Base-by-base conservation (phyloP, 768 basidiomycete genomes). In the Trametes punicea region DNA sequence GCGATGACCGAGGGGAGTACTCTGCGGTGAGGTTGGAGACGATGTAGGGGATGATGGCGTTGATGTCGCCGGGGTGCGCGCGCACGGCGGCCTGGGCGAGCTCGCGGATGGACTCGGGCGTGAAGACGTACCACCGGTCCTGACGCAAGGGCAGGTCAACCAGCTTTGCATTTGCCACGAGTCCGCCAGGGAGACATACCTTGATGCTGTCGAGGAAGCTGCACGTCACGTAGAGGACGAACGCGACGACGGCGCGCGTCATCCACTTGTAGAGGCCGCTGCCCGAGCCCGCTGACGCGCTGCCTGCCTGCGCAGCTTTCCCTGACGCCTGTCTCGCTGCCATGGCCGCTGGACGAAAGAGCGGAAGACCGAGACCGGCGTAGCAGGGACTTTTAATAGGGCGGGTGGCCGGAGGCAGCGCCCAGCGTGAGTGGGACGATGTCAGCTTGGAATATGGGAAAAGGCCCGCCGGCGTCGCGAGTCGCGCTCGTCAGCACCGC, bases 41-140 rank as follows among this genome's bases (percentile, higher is more conserved):
- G 62, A 98, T 93, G 70, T 93, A 85, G 20, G 80, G 70, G 67
- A 97, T 84, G 76, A 98, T 89, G 29, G 81, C 81, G 11, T 78
- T 67, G 1, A 85, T 83, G 69, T 93, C 78, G 69, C 82, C 78
- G 30, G 82, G 81, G 33, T 83, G 77, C 2, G 78, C 69, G 15
- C 80, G 80, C 69, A 98, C 81, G 45, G 95, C 91, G 8, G 81
- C 78, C 66, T 84, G 76, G 11, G 88, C 82, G 30, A 97, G 81
- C 59, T 82, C 74, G 67, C 95, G 88, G 15, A 98, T 74, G 46
- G 73, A 73, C 3, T 73, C 71, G 2, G 88, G 90, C 65, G 92
- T 83, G 56, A 98, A 81, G 55, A 93, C 83, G 70, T 96, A 98
- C 83, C 88, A 98, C 54, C 83, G 83, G 44, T 87, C 78, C 93